phyloP scores from a whole-genome alignment of 1,284 basidiomycete genomes.

The Pseudozyma tsukubaensis region DNA sequence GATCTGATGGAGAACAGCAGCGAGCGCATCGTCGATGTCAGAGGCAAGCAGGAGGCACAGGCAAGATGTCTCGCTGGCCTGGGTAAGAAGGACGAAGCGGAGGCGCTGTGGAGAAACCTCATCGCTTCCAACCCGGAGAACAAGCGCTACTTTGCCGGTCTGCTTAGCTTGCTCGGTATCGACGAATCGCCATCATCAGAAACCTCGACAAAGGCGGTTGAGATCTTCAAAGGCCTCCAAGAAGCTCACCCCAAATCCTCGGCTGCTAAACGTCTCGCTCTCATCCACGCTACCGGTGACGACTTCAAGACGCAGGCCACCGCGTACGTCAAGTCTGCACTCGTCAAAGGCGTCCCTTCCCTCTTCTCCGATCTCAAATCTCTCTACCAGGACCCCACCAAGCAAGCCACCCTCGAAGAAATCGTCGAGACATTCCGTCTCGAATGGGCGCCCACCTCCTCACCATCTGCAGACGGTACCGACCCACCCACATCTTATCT shows the following conservation, averaged over 20 bases:
- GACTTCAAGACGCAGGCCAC: slow-evolving; percentile 79
- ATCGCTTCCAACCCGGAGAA: slow-evolving; percentile 88
- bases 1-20: slow-evolving; percentile 39
- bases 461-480: slow-evolving; percentile 38
- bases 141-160: slow-evolving; percentile 82
- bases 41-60: slow-evolving; percentile 40
- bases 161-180: slow-evolving; percentile 77
- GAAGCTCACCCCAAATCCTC: slow-evolving; percentile 53
- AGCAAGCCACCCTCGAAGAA: slow-evolving; percentile 79
- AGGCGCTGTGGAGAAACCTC: slow-evolving; percentile 81
- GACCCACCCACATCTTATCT: slow-evolving; percentile 86
- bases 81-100: slow-evolving; percentile 76
- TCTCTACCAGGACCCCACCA: slow-evolving; percentile 78
- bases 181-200: slow-evolving; percentile 70
- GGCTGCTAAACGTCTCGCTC: slow-evolving; percentile 55
- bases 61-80: slow-evolving; percentile 74
- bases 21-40: slow-evolving; percentile 67
- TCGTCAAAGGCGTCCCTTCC: slow-evolving; percentile 90
- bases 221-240: slow-evolving; percentile 45
- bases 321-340: slow-evolving; percentile 78
- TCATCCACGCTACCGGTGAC: slow-evolving; percentile 61
- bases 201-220: slow-evolving; percentile 24
- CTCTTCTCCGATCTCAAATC: slow-evolving; percentile 92
- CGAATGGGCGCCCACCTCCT: slow-evolving; percentile 47
- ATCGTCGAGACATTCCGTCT: slow-evolving; percentile 71